Base-by-base conservation (phyloP, 768 basidiomycete genomes). In the Russula griseocarnosa region DNA sequence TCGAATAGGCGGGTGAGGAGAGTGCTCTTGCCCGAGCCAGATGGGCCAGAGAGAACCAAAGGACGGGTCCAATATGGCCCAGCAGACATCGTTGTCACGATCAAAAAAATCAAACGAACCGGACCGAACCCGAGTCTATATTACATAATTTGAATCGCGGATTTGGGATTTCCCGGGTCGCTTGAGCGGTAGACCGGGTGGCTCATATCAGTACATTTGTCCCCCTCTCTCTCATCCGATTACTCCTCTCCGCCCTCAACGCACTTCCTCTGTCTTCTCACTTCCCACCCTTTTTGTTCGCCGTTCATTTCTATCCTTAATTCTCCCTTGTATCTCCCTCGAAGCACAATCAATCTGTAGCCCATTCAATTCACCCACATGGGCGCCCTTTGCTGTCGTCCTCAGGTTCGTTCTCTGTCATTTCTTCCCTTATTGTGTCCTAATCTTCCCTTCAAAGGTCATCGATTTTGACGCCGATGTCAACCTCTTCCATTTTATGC, bases 381-480 rank as follows among this genome's bases (percentile, higher is more conserved):
- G 92, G 92, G 92, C 73, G 89, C 86, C 65, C 82, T 88, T 47
- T 94, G 92, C 74, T 94, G 92, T 80, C 83, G 90, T 71, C 86
- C 88, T 61, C 83, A 87, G 78, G 92, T 90, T 55, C 67, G 81
- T 73, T 36, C 18, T 24, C 58, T 50, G 28, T 63, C 49, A 46
- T 13, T 16, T 54, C 18, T 49, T 28, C 28, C 59, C 14, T 18
- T 18, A 24, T 32, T 50, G 28, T 34, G 38, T n/a, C 47, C 38
- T 58, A 55, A 47, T 24, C 55, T 22, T 32, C 55, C 24, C 47
- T 50, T 51, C 58, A 49, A 66, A 96, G 92, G 92, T 92, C 67
- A 88, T 95, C 76, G 94, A 96, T 80, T 96, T 94, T 73, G 93
- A 95, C 69, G 92, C 90, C 68, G 93, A 96, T 66, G 88, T 94